phyloP scores from a whole-genome alignment of 192 early-diverging fungal species.

The Obelidium mucronatum region DNA sequence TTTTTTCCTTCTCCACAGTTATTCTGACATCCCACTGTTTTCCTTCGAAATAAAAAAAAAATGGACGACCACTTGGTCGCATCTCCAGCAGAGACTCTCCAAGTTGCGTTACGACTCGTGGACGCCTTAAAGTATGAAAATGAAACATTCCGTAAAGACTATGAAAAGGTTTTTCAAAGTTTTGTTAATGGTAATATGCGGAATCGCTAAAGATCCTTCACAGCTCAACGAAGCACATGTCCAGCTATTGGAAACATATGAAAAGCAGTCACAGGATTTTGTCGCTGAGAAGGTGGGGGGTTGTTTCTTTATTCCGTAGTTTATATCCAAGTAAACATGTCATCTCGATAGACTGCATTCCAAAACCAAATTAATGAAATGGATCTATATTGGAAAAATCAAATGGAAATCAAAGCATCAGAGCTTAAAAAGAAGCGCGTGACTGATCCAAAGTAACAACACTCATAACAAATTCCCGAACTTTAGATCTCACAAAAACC shows the following conservation, averaged over 20 bases:
- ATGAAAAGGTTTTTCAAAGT: slow-evolving; percentile 32
- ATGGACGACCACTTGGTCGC: slow-evolving; percentile 11
- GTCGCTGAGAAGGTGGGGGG: slow-evolving; percentile 11
- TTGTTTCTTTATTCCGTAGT: neutral
- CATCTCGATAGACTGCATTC: slow-evolving; percentile 7
- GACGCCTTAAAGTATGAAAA: slow-evolving; percentile 41
- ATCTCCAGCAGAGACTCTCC: slow-evolving; percentile 25
- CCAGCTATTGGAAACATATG: slow-evolving; percentile 12
- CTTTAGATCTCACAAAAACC: neutral
- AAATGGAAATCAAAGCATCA: neutral
- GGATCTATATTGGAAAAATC: slow-evolving; percentile 32
- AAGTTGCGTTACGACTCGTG: slow-evolving; percentile 38
- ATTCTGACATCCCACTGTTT: no score
- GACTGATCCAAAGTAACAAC: slow-evolving; percentile 26
- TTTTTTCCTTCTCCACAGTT: neutral
- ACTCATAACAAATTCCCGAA: neutral
- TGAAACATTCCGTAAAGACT: slow-evolving; percentile 24
- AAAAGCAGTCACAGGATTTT: slow-evolving; percentile 29
- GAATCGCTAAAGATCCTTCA: neutral
- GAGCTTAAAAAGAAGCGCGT: slow-evolving; percentile 26
- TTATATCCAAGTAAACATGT: neutral
- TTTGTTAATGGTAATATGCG: neutral
- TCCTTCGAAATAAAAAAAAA: no score
- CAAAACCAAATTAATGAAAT: slow-evolving; percentile 38
- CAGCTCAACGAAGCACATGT: slow-evolving; percentile 31